Evolutionary conservation across 148 eudicot genomes (phyloP).

Genomic region (Rhododendron vialii): DNA sequence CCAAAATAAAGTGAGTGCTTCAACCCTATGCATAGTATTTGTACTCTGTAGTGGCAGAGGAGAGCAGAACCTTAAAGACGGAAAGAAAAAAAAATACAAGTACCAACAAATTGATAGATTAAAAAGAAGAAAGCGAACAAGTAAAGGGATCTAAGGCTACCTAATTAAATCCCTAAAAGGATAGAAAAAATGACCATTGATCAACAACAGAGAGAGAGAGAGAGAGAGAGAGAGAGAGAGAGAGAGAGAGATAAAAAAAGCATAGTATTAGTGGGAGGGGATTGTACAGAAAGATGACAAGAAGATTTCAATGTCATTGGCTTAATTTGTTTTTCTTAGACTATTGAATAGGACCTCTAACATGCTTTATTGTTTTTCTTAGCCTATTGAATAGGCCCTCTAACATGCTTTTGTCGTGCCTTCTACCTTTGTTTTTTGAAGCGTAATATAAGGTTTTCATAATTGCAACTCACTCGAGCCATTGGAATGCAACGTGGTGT

Average conservation of each 20-base stretch:
- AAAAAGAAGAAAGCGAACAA: not conserved
- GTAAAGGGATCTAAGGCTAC: not conserved
- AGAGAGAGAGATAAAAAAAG: not conserved
- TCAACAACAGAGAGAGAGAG: too few relatives aligned
- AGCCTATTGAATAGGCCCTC: too few relatives aligned
- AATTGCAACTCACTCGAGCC: not conserved
- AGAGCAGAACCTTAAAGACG: not conserved
- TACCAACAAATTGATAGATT: not conserved
- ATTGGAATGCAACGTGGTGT: not conserved
- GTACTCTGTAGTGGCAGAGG: not conserved
- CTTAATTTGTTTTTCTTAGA: not conserved
- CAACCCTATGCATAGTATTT: not conserved
- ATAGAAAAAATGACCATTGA: not conserved
- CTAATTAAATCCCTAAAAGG: not conserved
- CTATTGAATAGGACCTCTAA: not conserved
- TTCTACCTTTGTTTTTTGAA: not conserved
- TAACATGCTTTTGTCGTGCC: not conserved
- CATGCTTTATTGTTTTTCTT: not conserved
- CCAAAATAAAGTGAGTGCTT: not conserved
- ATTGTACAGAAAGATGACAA: not conserved
- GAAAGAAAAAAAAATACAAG: not conserved
- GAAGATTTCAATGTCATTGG: not conserved
- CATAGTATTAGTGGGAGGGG: not conserved
- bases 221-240: too few relatives aligned
- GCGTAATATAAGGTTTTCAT: not conserved